Conservation (phyloP, 306 rosid species). For the Cucumis cinereus region DNA sequence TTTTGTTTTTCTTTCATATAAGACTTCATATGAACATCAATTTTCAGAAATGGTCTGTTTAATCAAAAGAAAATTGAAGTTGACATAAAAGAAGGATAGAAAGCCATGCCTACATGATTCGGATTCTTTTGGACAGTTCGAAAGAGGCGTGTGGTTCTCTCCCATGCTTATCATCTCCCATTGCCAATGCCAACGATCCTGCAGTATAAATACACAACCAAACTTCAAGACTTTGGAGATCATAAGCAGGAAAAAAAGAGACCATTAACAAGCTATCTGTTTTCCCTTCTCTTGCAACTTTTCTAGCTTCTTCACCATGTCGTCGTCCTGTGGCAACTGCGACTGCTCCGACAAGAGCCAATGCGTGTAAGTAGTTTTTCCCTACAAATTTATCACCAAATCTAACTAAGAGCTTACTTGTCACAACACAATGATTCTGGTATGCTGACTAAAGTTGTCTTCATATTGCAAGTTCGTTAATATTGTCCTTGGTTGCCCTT, state of each 20-base stretch:
- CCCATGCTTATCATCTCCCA: slow-evolving; percentile 19
- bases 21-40: not conserved
- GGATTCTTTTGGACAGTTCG: slow-evolving; percentile 42
- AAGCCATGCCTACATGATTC: slow-evolving; percentile 27
- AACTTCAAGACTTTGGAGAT: slow-evolving; percentile 17
- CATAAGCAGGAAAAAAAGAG: slow-evolving; percentile 13
- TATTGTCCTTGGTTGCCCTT: no score
- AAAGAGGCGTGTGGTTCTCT: slow-evolving; percentile 22
- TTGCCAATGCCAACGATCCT: not conserved
- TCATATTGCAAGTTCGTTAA: not conserved
- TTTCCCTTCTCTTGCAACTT: not conserved
- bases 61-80: slow-evolving; percentile 21
- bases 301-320: slow-evolving; percentile 35
- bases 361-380: slow-evolving; percentile 38
- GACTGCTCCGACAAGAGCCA: slow-evolving; percentile 49
- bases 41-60: not conserved
- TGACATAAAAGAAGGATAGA: slow-evolving; percentile 50
- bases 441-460: not conserved
- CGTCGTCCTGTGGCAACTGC: slow-evolving; percentile 38
- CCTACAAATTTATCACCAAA: not conserved
- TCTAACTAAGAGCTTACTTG: not conserved
- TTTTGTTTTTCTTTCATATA: not conserved
- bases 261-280: not conserved
- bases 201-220: slow-evolving; percentile 42
- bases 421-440: not conserved